Evolutionary conservation across 1,284 basidiomycete species (phyloP).

Genomic region (Ganoderma resinaceum): DNA sequence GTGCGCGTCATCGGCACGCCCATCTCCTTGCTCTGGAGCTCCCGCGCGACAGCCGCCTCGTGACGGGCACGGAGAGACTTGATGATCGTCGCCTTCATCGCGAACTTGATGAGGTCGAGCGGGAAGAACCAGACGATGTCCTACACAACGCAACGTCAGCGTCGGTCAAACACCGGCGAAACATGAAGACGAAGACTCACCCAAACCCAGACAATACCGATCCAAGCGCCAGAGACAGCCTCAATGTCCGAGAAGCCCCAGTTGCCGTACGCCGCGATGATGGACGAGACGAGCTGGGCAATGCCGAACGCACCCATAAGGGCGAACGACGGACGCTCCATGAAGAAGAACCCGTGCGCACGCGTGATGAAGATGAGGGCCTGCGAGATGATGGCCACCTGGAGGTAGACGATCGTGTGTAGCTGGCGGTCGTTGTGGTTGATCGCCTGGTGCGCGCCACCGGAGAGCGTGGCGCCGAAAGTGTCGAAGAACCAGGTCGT

Average conservation of each 20-base stretch:
- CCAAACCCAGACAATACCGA: slow-evolving; percentile 97
- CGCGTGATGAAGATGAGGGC: slow-evolving; percentile 97
- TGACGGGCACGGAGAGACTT: slow-evolving; percentile 80
- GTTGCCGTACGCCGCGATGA: slow-evolving; percentile 93
- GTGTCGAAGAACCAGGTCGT: slow-evolving; percentile 91
- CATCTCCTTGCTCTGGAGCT: slow-evolving; percentile 44
- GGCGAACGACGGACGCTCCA: slow-evolving; percentile 93
- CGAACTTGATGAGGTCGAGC: slow-evolving; percentile 96
- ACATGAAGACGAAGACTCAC: slow-evolving; percentile 54
- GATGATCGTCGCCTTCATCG: slow-evolving; percentile 93
- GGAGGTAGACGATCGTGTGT: slow-evolving; percentile 86
- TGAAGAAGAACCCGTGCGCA: slow-evolving; percentile 97
- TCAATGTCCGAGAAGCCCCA: slow-evolving; percentile 90
- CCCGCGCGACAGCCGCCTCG: slow-evolving; percentile 47
- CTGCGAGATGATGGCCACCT: slow-evolving; percentile 98
- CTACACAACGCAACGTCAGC: slow-evolving; percentile 44
- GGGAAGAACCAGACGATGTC: slow-evolving; percentile 96
- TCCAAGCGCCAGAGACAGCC: slow-evolving; percentile 89
- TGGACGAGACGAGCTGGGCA: slow-evolving; percentile 93
- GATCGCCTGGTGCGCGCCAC: slow-evolving; percentile 42
- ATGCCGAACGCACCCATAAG: slow-evolving; percentile 91
- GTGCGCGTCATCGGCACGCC: slow-evolving; percentile 88
- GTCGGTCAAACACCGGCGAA: slow-evolving; percentile 17
- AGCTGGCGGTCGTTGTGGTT: slow-evolving; percentile 79
- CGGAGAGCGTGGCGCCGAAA: slow-evolving; percentile 76